Base-by-base conservation (phyloP, 495 filamentous ascomycete species). In the Niebla homalea region DNA sequence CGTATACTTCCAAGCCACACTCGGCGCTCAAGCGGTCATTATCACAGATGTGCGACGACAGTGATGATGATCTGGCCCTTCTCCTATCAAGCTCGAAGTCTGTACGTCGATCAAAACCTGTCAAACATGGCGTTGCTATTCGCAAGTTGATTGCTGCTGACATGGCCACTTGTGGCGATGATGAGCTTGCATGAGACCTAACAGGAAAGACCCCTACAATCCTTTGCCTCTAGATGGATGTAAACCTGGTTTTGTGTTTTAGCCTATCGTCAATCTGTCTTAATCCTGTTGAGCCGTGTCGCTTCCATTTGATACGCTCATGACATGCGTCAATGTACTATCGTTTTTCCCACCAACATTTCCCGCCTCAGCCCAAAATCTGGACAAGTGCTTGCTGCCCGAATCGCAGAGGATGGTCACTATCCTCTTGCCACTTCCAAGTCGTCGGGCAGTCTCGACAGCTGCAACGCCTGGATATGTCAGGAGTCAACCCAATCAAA, bases 391-490 rank as follows among this genome's bases (percentile, higher is more conserved):
- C 56, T 92, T 73, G 18, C 84, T 84, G 2, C 92, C 92, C 23
- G 82, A 85, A 64, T 99, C 92, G 60, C 90, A 97, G 40, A 97
- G 67, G 14, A 99, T 73, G 0, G 92, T 99, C 21, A 96, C 89
- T 41, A 99, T 80, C 37, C 77, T 70, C 59, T 89, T 83, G 0
- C 80, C 83, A n/a, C 76, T 78, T 0, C 83, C 88, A 49, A 97
- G 65, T 49, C 71, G 71, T 60, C 83, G 70, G 19, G 90, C 92
- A 7, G 82, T 80, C 51, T 82, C 77, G 11, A 88, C 85, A 3
- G 92, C 87, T 5, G 89, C 92, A 49, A 96, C 85, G 59, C 79
- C 79, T 81, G 26, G 16, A 21, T n/a, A 38, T 11, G 20, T 55
- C 11, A 59, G 40, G 36, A 36, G 46, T 26, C 32, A 54, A 21